Base-by-base conservation (phyloP, 148 eudicot genomes). In the Silene conica region DNA sequence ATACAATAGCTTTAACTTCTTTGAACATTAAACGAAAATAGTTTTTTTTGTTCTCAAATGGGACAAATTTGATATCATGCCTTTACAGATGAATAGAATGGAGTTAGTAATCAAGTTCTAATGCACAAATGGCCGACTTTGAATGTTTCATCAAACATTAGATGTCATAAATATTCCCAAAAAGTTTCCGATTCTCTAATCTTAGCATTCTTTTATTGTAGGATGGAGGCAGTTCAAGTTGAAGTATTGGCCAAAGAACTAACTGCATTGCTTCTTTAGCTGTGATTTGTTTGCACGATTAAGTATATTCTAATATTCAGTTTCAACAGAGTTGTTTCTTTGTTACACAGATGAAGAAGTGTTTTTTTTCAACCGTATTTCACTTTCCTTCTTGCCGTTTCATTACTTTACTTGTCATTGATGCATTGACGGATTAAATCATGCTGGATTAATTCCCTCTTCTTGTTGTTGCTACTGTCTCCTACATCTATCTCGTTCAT, bases 141-240 rank as follows among this genome's bases (percentile, higher is more conserved):
- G 65, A 61, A 61, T 1, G 25, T 61, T 22, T 11, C 38, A 12
- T 61, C 65, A 21, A 23, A 25, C 16, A 5, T 22, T 23, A 38
- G 34, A 61, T 61, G 15, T 7, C 18, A 22, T 8, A 26, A 22
- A 10, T 22, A 4, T 61, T 28, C 31, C 22, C 14, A 22, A 61
- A 38, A 61, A 61, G 21, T 59, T 56, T 38, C 60, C 20, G n/a
- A 34, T 18, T 9, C 18, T 60, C 67, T 70, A 45, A 70, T 70
- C 2, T 26, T 4, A 14, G 45, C 31, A 45, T 45, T 8, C 6
- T 22, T 59, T 15, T 60, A 61, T 69, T 19, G 63, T 74, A 79
- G 81, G 77, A 74, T 59, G 81, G 70, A 74, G 59, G 70, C 65
- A 69, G 70, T 69, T 79, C 74, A 8, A 74, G 70, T 58, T 74